These are phyloP conservation scores for Dimargaris cristalligena DNA, from an alignment of 192 early-diverging fungal genomes.

Conservation along the genomic window DNA sequence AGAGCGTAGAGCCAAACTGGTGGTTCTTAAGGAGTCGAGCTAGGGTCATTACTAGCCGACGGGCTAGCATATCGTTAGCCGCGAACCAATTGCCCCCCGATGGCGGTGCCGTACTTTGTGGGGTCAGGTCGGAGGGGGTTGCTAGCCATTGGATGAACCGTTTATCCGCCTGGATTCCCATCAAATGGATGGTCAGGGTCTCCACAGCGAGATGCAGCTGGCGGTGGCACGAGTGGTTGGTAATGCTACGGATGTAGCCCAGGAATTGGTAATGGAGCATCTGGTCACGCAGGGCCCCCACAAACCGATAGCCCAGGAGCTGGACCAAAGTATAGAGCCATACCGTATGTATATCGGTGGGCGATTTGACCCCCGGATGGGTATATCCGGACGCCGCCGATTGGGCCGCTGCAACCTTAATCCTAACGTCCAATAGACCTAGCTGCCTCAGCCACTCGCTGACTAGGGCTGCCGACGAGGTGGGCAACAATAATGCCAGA, in stretches of 20 bases:
- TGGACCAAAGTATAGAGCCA: too few relatives aligned
- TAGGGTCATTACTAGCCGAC: constrained; percentile 32
- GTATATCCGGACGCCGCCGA: too few relatives aligned
- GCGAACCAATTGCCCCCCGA: constrained; percentile 40
- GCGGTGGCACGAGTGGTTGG: constrained; percentile 43
- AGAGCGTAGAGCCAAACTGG: neutral
- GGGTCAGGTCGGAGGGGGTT: neutral
- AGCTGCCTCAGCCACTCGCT: constrained; percentile 40
- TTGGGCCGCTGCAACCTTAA: too few relatives aligned
- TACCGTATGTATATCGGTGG: too few relatives aligned
- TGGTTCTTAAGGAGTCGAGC: constrained; percentile 31
- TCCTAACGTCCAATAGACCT: too few relatives aligned
- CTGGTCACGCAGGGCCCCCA: constrained; percentile 56
- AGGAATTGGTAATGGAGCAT: constrained; percentile 44
- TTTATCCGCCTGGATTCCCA: too few relatives aligned
- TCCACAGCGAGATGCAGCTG: constrained; percentile 20
- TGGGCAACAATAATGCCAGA: constrained; percentile 53
- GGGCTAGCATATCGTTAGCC: constrained; percentile 40
- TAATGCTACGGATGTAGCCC: constrained; percentile 45
- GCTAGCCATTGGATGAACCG: too few relatives aligned
- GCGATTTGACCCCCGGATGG: too few relatives aligned
- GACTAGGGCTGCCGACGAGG: constrained; percentile 52
- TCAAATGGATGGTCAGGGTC: neutral
- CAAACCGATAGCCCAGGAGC: constrained; percentile 52
- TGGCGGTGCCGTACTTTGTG: too few relatives aligned